A percentile compares a stretch with the other conserved stretches of the same genome.
Evolutionary conservation across 805 yeast species (phyloP).

Genomic region (Teunomyces pallodes): DNA sequence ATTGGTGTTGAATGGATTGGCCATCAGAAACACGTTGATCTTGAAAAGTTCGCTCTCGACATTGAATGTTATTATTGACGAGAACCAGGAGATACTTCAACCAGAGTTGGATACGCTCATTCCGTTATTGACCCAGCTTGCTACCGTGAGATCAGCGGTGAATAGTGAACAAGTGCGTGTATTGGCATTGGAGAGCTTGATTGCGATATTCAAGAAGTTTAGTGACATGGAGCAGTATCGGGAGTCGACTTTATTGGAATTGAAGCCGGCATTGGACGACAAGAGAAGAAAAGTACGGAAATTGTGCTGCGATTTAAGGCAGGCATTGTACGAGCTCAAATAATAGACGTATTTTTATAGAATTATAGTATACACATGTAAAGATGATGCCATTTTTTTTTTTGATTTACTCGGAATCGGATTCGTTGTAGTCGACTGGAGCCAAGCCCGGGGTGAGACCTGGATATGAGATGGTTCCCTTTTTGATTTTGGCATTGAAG

Average conservation of each 20-base stretch:
- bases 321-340: slow-evolving; percentile 23
- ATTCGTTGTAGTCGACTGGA: slow-evolving; percentile 56
- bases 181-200: slow-evolving; percentile 56
- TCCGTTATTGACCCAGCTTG: slow-evolving; percentile 48
- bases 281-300: slow-evolving; percentile 71
- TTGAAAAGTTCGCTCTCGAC: slow-evolving; percentile 62
- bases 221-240: slow-evolving; percentile 51
- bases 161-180: slow-evolving; percentile 53
- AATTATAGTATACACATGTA: slow-evolving; percentile 5
- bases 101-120: slow-evolving; percentile 52
- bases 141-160: slow-evolving; percentile 18
- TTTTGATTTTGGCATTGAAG: slow-evolving; percentile 39
- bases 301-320: slow-evolving; percentile 77
- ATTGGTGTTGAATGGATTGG: slow-evolving; percentile 62
- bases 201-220: slow-evolving; percentile 38
- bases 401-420: slow-evolving; percentile 18
- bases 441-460: slow-evolving; percentile 87
- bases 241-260: slow-evolving; percentile 43
- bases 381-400: no score
- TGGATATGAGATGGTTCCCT: slow-evolving; percentile 46
- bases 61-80: slow-evolving; percentile 50
- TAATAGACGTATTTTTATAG: slow-evolving; percentile 9
- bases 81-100: slow-evolving; percentile 51
- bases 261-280: slow-evolving; percentile 65
- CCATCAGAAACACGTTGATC: slow-evolving; percentile 36